Percentiles rank a stretch among this genome's conserved stretches.
phyloP scores from a whole-genome alignment of 805 yeast species.

The Osmozyma mogii region DNA sequence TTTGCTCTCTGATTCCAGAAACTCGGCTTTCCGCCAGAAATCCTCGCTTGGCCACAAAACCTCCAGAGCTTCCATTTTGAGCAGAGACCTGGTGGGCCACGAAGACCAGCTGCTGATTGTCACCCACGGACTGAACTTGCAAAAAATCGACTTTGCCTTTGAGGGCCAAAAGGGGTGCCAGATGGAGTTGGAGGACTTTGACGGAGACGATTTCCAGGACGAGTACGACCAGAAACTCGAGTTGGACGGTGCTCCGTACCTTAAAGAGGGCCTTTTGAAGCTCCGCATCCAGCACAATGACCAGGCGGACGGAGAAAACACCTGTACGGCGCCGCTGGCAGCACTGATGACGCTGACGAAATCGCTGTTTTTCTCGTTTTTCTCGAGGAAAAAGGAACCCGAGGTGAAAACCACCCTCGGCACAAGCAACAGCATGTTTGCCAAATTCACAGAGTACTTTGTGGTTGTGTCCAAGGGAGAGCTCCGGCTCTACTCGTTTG shows the following conservation, averaged over 20 bases:
- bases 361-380: constrained; percentile 19
- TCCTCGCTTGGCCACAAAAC: constrained; percentile 6
- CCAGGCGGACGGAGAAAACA: constrained; percentile 19
- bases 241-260: constrained; percentile 68
- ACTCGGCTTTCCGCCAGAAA: constrained; percentile 16
- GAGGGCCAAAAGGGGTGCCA: constrained; percentile 12
- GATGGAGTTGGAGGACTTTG: constrained; percentile 33
- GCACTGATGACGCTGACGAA: constrained; percentile 6
- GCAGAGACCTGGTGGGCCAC: constrained; percentile 15
- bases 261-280: constrained; percentile 62
- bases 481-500: constrained; percentile 49
- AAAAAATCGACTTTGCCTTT: constrained; percentile 8
- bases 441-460: constrained; percentile 39
- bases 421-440: constrained; percentile 11
- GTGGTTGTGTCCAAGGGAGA: constrained; percentile 67
- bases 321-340: constrained; percentile 7
- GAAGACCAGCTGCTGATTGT: constrained; percentile 29
- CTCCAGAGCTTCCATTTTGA: constrained; percentile 27
- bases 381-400: constrained; percentile 8
- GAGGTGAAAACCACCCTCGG: constrained; percentile 5
- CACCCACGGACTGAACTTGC: constrained; percentile 22
- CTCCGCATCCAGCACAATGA: constrained; percentile 31
- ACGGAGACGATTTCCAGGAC: constrained; percentile 35
- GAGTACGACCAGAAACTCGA: constrained; percentile 55
- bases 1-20: constrained; percentile 22